Base-by-base conservation (phyloP, 371 early-diverging fungal species). In the Mucor velutinosus region DNA sequence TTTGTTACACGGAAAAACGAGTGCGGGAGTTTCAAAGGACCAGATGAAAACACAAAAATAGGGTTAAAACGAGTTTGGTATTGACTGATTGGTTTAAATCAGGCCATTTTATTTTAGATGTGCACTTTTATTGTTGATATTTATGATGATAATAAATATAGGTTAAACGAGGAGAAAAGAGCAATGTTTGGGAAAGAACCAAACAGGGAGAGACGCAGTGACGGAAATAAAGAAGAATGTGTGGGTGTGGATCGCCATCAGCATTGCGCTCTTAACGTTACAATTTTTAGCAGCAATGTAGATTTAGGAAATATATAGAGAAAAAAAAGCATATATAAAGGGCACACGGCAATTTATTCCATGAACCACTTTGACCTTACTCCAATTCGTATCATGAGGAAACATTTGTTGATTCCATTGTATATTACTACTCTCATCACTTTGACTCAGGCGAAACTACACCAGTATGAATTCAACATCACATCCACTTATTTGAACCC, bases 401-500 rank as follows among this genome's bases (percentile, higher is more conserved):
- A 47, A n/a, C 58, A 27, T 32, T 19, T 11, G 11, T 43, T 58
- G 15, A 32, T 35, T 7, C 21, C 15, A 39, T 7, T 53, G 57
- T 27, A 41, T 27, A 25, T 51, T 23, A 51, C 51, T 51, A 27
- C 51, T 51, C 39, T 65, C 23, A 12, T 67, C 30, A 10, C 62
- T 23, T 1, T 30, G 19, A 43, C 30, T 17, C 63, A 71, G 30
- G 71, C 71, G 8, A 53, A 49, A 6, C 35, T 62, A 5, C 62
- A 58, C 12, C 62, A 25, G 8, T 71, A 63, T 55, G 71, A 71
- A 29, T 66, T 71, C 1, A 56, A 66, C 15, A 35, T 71, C 7
- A 58, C 63, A 33, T 55, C 51, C 2, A 29, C 19, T 0, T 3
- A 23, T 1, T 14, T 76, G 3, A 81, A 81, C 27, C 82, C 82